Evolutionary conservation across 2,329 filamentous ascomycete genomes (phyloP), one percentile per base, ranked within the genome.

Genomic region (Botrytis tulipae): DNA sequence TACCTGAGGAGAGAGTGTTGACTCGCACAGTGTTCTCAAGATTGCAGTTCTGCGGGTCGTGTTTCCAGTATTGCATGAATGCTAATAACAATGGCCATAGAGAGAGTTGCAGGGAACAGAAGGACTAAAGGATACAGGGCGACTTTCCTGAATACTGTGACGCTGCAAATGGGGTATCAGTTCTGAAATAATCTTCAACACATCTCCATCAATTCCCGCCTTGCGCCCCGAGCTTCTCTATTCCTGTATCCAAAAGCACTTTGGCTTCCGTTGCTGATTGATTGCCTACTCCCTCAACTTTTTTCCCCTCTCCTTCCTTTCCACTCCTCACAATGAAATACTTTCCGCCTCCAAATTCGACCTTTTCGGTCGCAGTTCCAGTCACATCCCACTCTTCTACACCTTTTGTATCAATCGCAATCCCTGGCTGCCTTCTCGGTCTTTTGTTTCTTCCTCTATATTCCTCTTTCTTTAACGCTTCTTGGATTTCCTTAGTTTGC

Each of bases 381-480:
- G 82, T 73, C 20, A 78, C 78, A 77, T 81, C 74, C 80, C 80
- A 82, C 59, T 79, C 71, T 73, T 81, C 78, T 40, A 75, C 75
- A 3, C 69, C 76, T n/a, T 73, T 70, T 14, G 69, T 74, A 66
- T 78, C 60, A 40, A 78, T 68, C 10, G 29, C 35, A 10, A 63
- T 62, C 8, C 67, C 76, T 48, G 75, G 77, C 70, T 62, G 76
- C 71, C 80, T 79, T 65, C 77, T 77, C n/a, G 80, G 79, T 74
- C 80, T 76, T 70, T 73, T 76, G 71, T 77, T 80, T 70, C 78
- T 73, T 22, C 92, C 92, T 57, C 88, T 84, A 1, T 86, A 82
- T 63, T 88, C 86, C 83, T 96, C 93, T 57, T 85, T 83, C 0
- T 80, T 84, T 60, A 95, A 82, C 0, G 87, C 87, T 7, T 86